These are phyloP conservation scores for Melocanna baccifera DNA, from an alignment of 176 grass and related monocot genomes.

Conservation along the genomic window DNA sequence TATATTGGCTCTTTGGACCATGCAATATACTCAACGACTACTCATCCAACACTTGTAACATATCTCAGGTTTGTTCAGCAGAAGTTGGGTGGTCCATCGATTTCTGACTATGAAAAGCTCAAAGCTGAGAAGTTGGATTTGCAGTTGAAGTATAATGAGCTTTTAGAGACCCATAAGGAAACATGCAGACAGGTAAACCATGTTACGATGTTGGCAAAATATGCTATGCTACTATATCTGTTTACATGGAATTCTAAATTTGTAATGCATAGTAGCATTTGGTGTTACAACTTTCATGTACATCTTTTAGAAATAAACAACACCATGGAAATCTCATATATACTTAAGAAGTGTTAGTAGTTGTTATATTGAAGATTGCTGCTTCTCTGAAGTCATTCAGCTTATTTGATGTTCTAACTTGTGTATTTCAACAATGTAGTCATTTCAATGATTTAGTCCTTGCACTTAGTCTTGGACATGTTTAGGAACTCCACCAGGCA, in stretches of 20 bases:
- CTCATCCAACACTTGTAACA: too few relatives aligned
- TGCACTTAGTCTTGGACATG: background rate
- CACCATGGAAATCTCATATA: background rate
- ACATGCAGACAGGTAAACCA: conserved; percentile 69
- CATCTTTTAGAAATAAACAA: background rate
- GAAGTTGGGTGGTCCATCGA: conserved; percentile 81
- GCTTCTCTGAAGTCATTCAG: background rate
- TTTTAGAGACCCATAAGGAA: conserved; percentile 64
- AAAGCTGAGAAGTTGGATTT: conserved; percentile 87
- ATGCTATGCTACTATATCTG: background rate
- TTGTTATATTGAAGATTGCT: background rate
- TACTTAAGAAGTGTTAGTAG: background rate
- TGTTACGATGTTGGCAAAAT: background rate
- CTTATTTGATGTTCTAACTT: background rate
- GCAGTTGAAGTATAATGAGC: conserved; percentile 88
- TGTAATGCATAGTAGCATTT: background rate
- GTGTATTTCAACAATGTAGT: background rate
- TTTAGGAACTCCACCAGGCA: background rate
- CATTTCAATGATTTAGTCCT: background rate
- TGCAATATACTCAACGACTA: too few relatives aligned
- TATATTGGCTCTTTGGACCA: too few relatives aligned
- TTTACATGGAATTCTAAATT: background rate
- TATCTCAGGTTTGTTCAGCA: conserved; percentile 84
- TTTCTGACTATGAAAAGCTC: conserved; percentile 87
- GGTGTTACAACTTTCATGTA: background rate